Evolutionary conservation across 768 basidiomycete species (phyloP).

Genomic region (Saitozyma sp.): DNA sequence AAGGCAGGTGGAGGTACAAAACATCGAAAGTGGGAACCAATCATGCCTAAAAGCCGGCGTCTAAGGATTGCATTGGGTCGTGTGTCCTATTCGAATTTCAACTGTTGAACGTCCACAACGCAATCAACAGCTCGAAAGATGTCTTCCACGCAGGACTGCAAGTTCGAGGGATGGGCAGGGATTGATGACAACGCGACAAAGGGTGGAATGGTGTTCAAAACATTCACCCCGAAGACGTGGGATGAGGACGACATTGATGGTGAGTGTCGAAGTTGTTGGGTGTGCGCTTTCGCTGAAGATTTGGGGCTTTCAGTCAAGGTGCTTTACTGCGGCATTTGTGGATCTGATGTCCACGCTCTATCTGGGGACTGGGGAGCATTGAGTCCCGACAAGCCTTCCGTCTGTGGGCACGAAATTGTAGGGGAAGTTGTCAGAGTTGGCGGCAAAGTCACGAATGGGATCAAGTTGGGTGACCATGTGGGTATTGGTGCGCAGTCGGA

Average conservation of each 20-base stretch:
- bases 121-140: too few relatives aligned
- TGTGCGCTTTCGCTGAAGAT: background rate
- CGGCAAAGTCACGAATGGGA: constrained; percentile 55
- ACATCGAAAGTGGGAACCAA: too few relatives aligned
- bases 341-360: constrained; percentile 5
- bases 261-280: constrained; percentile 21
- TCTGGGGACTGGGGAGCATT: constrained; percentile 3
- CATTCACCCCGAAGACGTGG: constrained; percentile 60
- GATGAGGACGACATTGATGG: constrained; percentile 61
- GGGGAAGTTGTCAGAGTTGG: constrained; percentile 55
- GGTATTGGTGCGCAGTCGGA: constrained; percentile 61
- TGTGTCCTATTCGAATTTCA: too few relatives aligned
- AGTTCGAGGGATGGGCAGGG: constrained; percentile 45
- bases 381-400: constrained; percentile 23
- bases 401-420: constrained; percentile 60
- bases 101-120: too few relatives aligned
- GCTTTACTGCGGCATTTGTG: constrained; percentile 3
- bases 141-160: constrained; percentile 22
- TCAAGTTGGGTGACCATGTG: constrained; percentile 63
- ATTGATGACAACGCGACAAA: constrained; percentile 32
- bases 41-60: too few relatives aligned
- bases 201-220: constrained; percentile 42
- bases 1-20: too few relatives aligned
- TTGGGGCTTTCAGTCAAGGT: constrained; percentile 9
- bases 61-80: too few relatives aligned